A percentile compares a stretch with the other conserved stretches of the same genome.
phyloP scores from a whole-genome alignment of 139 green algal species.

The Gonium pectorale region DNA sequence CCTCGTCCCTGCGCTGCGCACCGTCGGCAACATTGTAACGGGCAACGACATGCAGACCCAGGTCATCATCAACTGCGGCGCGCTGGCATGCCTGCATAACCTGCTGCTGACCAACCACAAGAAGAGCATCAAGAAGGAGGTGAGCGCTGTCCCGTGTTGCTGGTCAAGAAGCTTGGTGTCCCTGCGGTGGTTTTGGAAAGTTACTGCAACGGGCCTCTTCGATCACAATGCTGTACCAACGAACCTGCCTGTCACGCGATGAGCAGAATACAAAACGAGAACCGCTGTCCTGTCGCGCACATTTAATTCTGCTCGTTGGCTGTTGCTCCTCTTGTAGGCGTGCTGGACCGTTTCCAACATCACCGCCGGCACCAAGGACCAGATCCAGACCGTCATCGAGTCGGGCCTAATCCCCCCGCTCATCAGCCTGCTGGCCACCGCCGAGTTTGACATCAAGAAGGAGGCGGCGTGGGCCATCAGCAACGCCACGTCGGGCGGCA shows the following conservation, averaged over 20 bases:
- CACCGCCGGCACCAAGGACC: constrained; percentile 97
- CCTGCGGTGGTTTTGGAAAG: too few relatives aligned
- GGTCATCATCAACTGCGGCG: constrained; percentile 98
- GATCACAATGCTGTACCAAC: too few relatives aligned
- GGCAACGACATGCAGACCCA: constrained; percentile 98
- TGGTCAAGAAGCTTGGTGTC: too few relatives aligned
- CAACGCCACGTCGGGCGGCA: constrained; percentile 97
- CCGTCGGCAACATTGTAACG: constrained; percentile 99
- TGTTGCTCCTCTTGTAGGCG: too few relatives aligned
- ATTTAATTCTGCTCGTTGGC: too few relatives aligned
- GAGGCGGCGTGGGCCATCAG: constrained; percentile 99
- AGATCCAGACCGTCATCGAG: constrained; percentile 98
- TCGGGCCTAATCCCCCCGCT: constrained; percentile 91
- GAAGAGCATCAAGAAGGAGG: constrained; percentile 99
- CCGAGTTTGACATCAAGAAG: constrained; percentile 99
- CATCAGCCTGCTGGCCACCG: constrained; percentile 87
- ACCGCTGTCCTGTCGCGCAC: too few relatives aligned
- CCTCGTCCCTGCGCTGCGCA: constrained; percentile 97
- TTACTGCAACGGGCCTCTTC: too few relatives aligned
- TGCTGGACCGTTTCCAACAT: constrained; percentile 99
- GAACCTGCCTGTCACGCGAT: too few relatives aligned
- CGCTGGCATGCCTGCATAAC: constrained; percentile 92
- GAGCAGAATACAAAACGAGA: too few relatives aligned
- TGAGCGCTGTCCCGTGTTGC: too few relatives aligned
- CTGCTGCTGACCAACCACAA: constrained; percentile 95